Conservation (phyloP, 2,329 filamentous ascomycete species). For the Fusarium fujikuroi region DNA sequence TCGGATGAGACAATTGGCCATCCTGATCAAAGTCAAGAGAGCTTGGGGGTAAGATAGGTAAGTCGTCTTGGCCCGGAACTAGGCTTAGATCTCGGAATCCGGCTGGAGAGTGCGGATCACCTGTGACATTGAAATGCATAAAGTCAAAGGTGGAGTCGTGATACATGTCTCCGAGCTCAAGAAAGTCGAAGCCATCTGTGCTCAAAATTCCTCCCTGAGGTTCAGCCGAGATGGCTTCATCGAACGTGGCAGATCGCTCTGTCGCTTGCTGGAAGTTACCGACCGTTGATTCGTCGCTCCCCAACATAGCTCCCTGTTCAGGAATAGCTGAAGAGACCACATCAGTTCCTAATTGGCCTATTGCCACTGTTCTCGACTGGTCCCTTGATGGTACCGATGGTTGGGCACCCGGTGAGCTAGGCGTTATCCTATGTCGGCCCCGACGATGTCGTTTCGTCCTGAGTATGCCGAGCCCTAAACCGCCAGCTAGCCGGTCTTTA, state of each 20-base stretch:
- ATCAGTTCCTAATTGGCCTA: fast-evolving
- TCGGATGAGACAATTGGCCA: not conserved
- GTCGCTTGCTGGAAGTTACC: no score
- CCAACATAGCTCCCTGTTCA: fast-evolving
- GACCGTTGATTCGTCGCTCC: fast-evolving
- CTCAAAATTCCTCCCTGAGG: fast-evolving
- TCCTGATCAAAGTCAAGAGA: not conserved
- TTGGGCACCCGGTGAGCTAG: no score
- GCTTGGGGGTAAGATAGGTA: fast-evolving
- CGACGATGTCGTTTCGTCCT: not conserved
- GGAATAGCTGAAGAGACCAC: fast-evolving
- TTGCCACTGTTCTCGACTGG: fast-evolving
- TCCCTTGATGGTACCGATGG: fast-evolving
- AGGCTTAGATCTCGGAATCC: not conserved
- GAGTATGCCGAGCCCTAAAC: not conserved
- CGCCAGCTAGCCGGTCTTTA: not conserved
- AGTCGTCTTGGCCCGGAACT: fast-evolving
- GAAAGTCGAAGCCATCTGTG: not conserved
- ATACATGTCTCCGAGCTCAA: not conserved
- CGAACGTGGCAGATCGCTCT: fast-evolving
- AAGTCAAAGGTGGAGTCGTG: not conserved
- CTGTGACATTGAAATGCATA: not conserved
- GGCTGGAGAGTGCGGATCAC: fast-evolving
- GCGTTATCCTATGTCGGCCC: no score
- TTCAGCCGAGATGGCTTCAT: fast-evolving